These are phyloP conservation scores for Cercophora newfieldiana DNA, from an alignment of 495 filamentous ascomycete genomes.

Conservation along the genomic window DNA sequence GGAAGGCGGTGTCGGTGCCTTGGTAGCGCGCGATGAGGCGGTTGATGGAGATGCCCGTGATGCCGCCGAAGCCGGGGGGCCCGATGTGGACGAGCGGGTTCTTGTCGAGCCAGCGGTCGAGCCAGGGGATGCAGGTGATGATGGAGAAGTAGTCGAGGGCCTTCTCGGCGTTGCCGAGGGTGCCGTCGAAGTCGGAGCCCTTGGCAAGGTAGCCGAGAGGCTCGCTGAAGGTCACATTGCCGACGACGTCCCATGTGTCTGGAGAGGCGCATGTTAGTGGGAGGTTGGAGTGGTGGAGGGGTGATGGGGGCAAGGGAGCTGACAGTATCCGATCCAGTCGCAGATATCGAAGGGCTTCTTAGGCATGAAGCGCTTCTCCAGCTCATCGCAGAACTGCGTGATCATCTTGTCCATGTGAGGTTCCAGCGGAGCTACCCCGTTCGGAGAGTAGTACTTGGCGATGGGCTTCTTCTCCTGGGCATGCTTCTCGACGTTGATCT, in stretches of 20 bases:
- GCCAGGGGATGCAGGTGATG: constrained; percentile 17
- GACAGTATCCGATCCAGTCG: constrained; percentile 29
- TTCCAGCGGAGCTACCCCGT: constrained; percentile 33
- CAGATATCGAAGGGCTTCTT: constrained; percentile 23
- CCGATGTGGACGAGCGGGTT: constrained; percentile 23
- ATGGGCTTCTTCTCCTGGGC: constrained; percentile 35
- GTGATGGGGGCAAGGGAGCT: too few species aligned
- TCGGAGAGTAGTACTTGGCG: constrained; percentile 38
- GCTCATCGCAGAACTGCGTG: constrained; percentile 12
- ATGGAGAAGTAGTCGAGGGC: constrained; percentile 26
- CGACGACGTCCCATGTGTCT: constrained; percentile 39
- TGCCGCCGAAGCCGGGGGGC: constrained; percentile 23
- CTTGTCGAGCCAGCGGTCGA: constrained; percentile 33
- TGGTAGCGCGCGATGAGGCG: constrained; percentile 19
- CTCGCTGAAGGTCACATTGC: constrained; percentile 36
- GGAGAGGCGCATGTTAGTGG: not conserved
- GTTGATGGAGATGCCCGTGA: constrained; percentile 11
- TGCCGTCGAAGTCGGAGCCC: constrained; percentile 29
- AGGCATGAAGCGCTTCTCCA: constrained; percentile 22
- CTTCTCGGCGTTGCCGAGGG: constrained; percentile 18
- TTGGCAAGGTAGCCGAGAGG: constrained; percentile 40
- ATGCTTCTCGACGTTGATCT: constrained; percentile 31
- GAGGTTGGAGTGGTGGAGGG: not conserved
- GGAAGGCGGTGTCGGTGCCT: constrained; percentile 18
- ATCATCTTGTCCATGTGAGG: constrained; percentile 35